Evolutionary conservation across 2,329 filamentous ascomycete species (phyloP).

Genomic region (Ceratocystis huliohia): DNA sequence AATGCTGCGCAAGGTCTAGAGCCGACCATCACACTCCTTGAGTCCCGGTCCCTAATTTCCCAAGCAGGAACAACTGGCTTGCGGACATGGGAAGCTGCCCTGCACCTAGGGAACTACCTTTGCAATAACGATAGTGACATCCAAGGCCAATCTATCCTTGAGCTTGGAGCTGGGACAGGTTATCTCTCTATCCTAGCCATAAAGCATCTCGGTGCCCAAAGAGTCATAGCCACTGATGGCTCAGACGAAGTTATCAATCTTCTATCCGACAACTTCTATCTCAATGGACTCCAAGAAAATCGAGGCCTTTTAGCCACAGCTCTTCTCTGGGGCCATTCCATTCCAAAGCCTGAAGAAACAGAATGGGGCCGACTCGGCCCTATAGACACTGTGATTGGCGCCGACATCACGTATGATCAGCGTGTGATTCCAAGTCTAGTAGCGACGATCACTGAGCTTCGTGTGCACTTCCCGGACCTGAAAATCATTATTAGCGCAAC

Average conservation of each 20-base stretch:
- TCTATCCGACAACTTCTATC: conserved; percentile 52
- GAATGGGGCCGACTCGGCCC: conserved; percentile 14
- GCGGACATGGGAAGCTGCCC: conserved; percentile 68
- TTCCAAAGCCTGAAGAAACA: conserved; percentile 38
- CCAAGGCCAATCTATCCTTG: conserved; percentile 46
- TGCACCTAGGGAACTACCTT: conserved; percentile 60
- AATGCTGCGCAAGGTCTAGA: neutral
- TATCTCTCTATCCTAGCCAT: conserved; percentile 62
- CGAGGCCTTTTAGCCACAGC: conserved; percentile 18
- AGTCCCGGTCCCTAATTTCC: conserved; percentile 56
- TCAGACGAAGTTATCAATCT: conserved; percentile 58
- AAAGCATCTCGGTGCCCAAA: conserved; percentile 47
- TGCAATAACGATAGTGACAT: conserved; percentile 37
- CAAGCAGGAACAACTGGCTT: conserved; percentile 62
- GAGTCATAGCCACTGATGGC: conserved; percentile 60
- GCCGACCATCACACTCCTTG: conserved; percentile 47
- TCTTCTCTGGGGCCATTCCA: conserved; percentile 51
- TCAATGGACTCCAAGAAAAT: conserved; percentile 50
- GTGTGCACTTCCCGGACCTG: conserved; percentile 42
- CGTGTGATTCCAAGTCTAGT: conserved; percentile 50
- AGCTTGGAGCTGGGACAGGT: conserved; percentile 65
- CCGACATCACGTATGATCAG: conserved; percentile 67
- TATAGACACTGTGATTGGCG: conserved; percentile 56
- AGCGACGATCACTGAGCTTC: conserved; percentile 50
- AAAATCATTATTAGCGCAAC: conserved; percentile 56